These are phyloP conservation scores for Boletellus dicymbophilus DNA, from an alignment of 1,284 basidiomycete species.

Conservation along the genomic window DNA sequence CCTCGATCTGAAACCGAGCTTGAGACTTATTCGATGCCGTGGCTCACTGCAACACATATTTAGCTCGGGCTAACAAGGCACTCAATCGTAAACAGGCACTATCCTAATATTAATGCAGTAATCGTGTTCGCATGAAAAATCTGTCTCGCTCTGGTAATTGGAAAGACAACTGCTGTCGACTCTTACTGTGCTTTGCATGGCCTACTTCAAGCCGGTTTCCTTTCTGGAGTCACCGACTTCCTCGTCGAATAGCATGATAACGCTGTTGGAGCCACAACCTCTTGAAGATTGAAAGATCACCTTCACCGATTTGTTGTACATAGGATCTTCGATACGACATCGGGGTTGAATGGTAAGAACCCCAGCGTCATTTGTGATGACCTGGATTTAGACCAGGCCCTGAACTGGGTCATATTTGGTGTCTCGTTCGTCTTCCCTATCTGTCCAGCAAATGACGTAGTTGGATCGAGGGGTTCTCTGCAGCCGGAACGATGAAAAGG, in stretches of 20 bases:
- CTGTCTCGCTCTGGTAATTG: constrained; percentile 84
- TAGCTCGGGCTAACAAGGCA: no score
- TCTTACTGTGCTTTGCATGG: constrained; percentile 70
- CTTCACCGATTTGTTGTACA: constrained; percentile 79
- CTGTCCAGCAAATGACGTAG: neutral
- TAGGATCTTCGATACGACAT: constrained; percentile 91
- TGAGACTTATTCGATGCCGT: no score
- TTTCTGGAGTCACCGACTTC: constrained; percentile 74
- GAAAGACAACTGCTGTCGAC: constrained; percentile 87
- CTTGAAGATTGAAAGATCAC: constrained; percentile 70
- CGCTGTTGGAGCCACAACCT: constrained; percentile 69
- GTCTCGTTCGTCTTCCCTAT: constrained; percentile 54
- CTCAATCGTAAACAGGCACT: no score
- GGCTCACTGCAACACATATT: no score
- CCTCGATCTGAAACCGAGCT: no score
- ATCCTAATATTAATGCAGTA: no score
- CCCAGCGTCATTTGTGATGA: constrained; percentile 79
- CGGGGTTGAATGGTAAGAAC: constrained; percentile 93
- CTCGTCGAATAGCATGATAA: constrained; percentile 65
- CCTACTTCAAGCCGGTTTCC: constrained; percentile 61
- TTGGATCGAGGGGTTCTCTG: constrained; percentile 18
- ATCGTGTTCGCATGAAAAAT: no score
- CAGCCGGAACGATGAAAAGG: constrained; percentile 82
- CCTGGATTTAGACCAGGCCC: constrained; percentile 75
- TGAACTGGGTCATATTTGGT: constrained; percentile 81